phyloP scores from a whole-genome alignment of 192 early-diverging fungal species.

The Rhizophagus prolifer region DNA sequence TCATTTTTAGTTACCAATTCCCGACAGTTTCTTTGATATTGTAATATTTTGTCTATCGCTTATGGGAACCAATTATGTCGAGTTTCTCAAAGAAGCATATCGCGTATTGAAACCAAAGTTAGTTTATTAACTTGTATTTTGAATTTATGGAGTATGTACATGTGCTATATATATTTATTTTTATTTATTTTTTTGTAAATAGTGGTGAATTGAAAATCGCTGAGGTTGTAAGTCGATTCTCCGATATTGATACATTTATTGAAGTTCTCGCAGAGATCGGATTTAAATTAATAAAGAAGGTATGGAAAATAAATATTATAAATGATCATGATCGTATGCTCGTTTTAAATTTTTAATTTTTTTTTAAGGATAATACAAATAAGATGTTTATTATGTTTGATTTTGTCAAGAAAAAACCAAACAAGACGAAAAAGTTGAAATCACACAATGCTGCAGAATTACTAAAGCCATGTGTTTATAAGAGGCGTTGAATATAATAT shows the following conservation, averaged over 20 bases:
- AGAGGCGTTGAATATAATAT: constrained; percentile 42
- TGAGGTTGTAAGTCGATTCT: constrained; percentile 90
- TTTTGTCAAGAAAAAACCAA: constrained; percentile 61
- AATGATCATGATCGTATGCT: not conserved
- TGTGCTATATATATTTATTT: not conserved
- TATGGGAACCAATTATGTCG: constrained; percentile 95
- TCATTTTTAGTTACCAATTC: constrained; percentile 60
- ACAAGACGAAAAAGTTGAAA: constrained; percentile 43
- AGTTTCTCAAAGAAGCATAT: constrained; percentile 87
- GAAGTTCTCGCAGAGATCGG: constrained; percentile 68
- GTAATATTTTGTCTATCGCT: constrained; percentile 90
- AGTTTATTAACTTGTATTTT: constrained; percentile 12
- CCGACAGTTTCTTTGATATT: constrained; percentile 69
- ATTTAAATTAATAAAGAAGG: constrained; percentile 72
- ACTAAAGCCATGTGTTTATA: constrained; percentile 62
- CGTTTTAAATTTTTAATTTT: not conserved
- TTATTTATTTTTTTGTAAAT: constrained; percentile 16
- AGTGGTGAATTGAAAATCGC: constrained; percentile 91
- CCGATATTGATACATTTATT: constrained; percentile 77
- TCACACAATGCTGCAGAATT: constrained; percentile 45
- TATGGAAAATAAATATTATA: constrained; percentile 27
- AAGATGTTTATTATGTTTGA: constrained; percentile 96
- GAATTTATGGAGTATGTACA: not conserved
- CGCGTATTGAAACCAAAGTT: constrained; percentile 79
- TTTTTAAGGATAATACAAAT: constrained; percentile 66